phyloP scores from a whole-genome alignment of 2,329 filamentous ascomycete genomes.

The Colletotrichum graminicola region DNA sequence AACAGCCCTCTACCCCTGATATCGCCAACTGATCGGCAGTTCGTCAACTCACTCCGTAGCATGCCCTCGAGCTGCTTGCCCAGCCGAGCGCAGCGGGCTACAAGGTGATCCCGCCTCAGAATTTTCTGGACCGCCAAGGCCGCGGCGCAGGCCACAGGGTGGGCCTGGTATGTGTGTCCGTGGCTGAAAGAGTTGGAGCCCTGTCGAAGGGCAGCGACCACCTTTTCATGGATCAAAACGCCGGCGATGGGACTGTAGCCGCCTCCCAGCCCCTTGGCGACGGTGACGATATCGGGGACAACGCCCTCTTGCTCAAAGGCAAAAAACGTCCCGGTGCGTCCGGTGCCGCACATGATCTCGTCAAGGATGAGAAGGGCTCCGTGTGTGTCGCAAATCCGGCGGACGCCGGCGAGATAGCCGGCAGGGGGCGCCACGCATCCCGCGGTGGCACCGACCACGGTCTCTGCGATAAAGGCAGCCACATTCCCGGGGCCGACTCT shows the following conservation, averaged over 20 bases:
- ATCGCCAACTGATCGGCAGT: slow-evolving; percentile 53
- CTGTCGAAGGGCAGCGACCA: slow-evolving; percentile 62
- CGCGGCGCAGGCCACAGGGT: slow-evolving; percentile 47
- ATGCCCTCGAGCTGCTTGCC: slow-evolving; percentile 48
- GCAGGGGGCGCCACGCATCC: slow-evolving; percentile 64
- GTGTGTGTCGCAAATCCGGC: slow-evolving; percentile 65
- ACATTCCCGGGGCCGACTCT: slow-evolving; percentile 60
- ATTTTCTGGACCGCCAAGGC: slow-evolving; percentile 50
- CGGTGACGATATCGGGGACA: slow-evolving; percentile 67
- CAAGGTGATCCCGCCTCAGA: slow-evolving; percentile 50
- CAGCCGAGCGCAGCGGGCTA: slow-evolving; percentile 50
- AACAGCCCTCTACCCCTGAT: slow-evolving; percentile 59
- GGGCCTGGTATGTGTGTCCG: slow-evolving; percentile 47
- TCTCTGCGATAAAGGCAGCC: slow-evolving; percentile 63
- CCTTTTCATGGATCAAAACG: slow-evolving; percentile 63
- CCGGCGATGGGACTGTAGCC: slow-evolving; percentile 69
- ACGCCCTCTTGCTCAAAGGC: slow-evolving; percentile 70
- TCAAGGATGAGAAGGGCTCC: slow-evolving; percentile 68
- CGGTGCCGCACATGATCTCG: slow-evolving; percentile 78
- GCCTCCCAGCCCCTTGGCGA: slow-evolving; percentile 70
- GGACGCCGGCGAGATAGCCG: slow-evolving; percentile 68
- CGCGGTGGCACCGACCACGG: slow-evolving; percentile 61
- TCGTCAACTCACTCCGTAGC: slow-evolving; percentile 47
- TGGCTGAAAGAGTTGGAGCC: slow-evolving; percentile 54
- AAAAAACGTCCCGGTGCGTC: slow-evolving; percentile 71